phyloP scores from a whole-genome alignment of 2,329 filamentous ascomycete genomes.

The Sclerotiophoma versabilis region DNA sequence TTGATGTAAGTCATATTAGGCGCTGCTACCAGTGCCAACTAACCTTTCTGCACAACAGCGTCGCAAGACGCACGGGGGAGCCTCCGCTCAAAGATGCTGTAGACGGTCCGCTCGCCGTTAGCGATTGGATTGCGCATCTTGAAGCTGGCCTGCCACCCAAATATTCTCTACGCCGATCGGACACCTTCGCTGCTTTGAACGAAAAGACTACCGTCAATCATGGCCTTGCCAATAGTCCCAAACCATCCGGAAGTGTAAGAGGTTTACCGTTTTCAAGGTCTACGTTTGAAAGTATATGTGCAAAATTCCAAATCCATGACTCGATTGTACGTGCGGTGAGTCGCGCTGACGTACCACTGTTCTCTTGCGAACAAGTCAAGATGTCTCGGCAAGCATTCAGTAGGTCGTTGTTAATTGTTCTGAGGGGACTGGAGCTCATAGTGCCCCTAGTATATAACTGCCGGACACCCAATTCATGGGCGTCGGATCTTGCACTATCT shows the following conservation, averaged over 20 bases:
- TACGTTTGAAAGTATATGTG: conserved; percentile 18
- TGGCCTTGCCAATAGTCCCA: neutral
- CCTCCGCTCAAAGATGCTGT: too few species aligned
- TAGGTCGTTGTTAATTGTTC: conserved; percentile 4
- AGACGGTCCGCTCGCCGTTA: too few species aligned
- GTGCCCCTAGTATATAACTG: conserved; percentile 25
- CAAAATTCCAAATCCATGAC: conserved; percentile 18
- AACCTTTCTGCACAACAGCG: neutral
- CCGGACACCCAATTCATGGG: conserved; percentile 27
- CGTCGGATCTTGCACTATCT: conserved; percentile 23
- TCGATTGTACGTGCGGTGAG: conserved; percentile 22
- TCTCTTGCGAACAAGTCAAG: conserved; percentile 14
- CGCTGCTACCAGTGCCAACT: neutral
- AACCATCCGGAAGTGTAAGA: conserved; percentile 6
- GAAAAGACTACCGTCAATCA: too few species aligned
- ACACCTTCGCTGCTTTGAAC: too few species aligned
- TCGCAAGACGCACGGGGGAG: neutral
- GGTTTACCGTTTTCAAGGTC: conserved; percentile 18
- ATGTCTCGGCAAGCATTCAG: conserved; percentile 19
- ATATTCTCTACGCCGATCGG: too few species aligned
- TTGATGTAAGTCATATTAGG: neutral
- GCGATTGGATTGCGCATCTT: too few species aligned
- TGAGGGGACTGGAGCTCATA: neutral
- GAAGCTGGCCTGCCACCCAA: too few species aligned
- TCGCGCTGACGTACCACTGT: conserved; percentile 23